A percentile compares a stretch with the other conserved stretches of the same genome.
Conservation (phyloP, 768 basidiomycete species). For the Candolleomyces aberdarensis region DNA sequence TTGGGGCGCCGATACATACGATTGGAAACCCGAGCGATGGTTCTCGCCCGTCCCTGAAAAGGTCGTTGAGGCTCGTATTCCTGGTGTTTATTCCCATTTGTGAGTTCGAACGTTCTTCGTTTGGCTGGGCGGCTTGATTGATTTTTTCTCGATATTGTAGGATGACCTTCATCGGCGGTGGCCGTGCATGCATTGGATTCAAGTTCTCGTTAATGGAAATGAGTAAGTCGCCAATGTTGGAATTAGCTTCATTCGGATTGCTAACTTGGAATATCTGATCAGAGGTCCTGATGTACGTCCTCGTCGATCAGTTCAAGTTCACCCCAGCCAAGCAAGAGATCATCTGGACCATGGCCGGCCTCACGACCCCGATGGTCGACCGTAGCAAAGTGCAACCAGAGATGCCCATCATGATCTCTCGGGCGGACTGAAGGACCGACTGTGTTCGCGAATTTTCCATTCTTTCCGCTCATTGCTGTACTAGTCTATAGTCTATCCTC, state of each 20-base stretch:
- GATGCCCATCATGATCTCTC: not conserved
- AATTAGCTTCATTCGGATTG: not conserved
- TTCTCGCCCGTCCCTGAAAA: constrained; percentile 30
- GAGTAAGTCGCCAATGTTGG: not conserved
- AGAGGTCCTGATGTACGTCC: constrained; percentile 20
- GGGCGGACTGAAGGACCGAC: not conserved
- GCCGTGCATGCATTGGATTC: constrained; percentile 7
- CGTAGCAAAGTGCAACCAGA: not conserved
- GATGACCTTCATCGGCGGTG: constrained; percentile 6
- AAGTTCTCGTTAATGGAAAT: constrained; percentile 10
- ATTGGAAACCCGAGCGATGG: constrained; percentile 45
- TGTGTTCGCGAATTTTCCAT: too few species aligned
- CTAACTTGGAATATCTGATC: not conserved
- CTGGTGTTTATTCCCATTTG: constrained; percentile 19
- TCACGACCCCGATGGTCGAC: not conserved
- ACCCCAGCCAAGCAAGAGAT: constrained; percentile 18
- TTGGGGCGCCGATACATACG: constrained; percentile 40
- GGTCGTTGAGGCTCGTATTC: constrained; percentile 16
- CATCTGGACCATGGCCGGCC: constrained; percentile 9
- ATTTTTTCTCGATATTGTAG: not conserved
- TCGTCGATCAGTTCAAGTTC: constrained; percentile 23
- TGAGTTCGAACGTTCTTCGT: not conserved
- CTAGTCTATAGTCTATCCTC: too few species aligned
- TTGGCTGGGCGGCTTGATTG: not conserved
- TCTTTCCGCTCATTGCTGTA: too few species aligned